Percentiles rank a stretch among this genome's conserved stretches.
Conservation (phyloP, 148 eudicot genomes). For the Arctostaphylos glauca region DNA sequence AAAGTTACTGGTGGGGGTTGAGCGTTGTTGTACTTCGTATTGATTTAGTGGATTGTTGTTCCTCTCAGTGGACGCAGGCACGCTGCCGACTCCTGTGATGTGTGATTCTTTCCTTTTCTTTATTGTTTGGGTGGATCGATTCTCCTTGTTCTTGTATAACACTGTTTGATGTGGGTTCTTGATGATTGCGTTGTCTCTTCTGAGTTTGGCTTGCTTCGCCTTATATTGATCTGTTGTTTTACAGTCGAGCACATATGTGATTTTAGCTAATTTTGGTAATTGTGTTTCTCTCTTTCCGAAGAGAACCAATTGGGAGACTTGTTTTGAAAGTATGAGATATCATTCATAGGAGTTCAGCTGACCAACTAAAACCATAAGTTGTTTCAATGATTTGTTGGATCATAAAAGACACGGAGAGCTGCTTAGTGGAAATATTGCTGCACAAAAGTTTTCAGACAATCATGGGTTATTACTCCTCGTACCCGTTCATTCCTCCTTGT, state of each 20-base stretch:
- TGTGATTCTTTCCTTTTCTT: background rate
- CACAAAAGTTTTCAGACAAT: background rate
- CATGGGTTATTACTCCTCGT: background rate
- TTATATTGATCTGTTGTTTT: conserved; percentile 10
- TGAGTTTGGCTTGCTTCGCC: conserved; percentile 8
- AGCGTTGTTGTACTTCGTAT: background rate
- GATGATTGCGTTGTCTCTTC: conserved; percentile 3
- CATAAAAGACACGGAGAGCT: background rate
- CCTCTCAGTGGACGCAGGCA: too few relatives aligned
- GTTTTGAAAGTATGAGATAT: background rate
- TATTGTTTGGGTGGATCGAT: background rate
- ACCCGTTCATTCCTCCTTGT: background rate
- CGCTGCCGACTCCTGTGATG: background rate
- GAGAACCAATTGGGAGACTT: background rate
- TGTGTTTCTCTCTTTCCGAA: background rate
- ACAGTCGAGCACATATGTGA: background rate
- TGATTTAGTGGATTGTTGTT: background rate
- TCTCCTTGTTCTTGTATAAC: background rate
- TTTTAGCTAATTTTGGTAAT: background rate
- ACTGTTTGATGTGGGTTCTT: conserved; percentile 22
- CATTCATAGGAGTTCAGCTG: background rate
- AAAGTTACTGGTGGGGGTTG: background rate
- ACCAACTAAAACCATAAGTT: background rate
- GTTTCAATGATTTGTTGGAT: conserved; percentile 13
- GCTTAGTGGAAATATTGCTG: background rate